These are phyloP conservation scores for Candida succiphila DNA, from an alignment of 805 yeast species.

Conservation along the genomic window DNA sequence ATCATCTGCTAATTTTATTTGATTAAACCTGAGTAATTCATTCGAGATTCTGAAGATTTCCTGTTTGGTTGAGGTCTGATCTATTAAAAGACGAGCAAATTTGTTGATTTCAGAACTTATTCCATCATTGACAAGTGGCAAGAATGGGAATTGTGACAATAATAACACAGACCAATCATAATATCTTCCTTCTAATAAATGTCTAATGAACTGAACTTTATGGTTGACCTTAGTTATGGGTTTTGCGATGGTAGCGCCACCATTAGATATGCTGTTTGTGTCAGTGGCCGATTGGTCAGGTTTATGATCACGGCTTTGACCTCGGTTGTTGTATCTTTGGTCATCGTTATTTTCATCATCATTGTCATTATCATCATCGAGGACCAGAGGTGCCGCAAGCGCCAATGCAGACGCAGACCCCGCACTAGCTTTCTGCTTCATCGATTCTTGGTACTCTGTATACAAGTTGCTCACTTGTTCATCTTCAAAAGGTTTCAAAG, in stretches of 20 bases:
- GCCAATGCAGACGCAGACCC: slow-evolving; percentile 77
- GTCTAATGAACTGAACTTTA: slow-evolving; percentile 39
- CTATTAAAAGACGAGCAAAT: slow-evolving; percentile 36
- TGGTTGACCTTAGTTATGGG: slow-evolving; percentile 11
- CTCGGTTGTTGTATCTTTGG: slow-evolving; percentile 1
- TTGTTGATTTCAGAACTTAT: slow-evolving; percentile 37
- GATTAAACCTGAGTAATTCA: slow-evolving; percentile 42
- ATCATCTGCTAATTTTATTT: slow-evolving; percentile 41
- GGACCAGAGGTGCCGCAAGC: slow-evolving; percentile 72
- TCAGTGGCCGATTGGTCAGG: too few species aligned
- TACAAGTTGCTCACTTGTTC: slow-evolving; percentile 32
- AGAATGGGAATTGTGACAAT: slow-evolving; percentile 49
- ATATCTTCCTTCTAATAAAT: slow-evolving; percentile 48
- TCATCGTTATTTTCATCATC: slow-evolving; percentile 3
- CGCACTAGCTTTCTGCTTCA: slow-evolving; percentile 45
- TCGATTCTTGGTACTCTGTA: slow-evolving; percentile 31
- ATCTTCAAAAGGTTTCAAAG: slow-evolving; percentile 37
- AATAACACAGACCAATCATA: slow-evolving; percentile 52
- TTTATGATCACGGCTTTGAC: slow-evolving; percentile 6
- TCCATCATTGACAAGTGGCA: slow-evolving; percentile 44
- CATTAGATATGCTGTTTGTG: not conserved
- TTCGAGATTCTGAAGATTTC: slow-evolving; percentile 39
- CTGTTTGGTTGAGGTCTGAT: slow-evolving; percentile 23
- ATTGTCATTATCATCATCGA: slow-evolving; percentile 49
- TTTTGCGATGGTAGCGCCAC: not conserved